Evolutionary conservation across 2,329 filamentous ascomycete genomes (phyloP), one percentile per base, ranked within the genome.

Genomic region (Fusarium scirpi): DNA sequence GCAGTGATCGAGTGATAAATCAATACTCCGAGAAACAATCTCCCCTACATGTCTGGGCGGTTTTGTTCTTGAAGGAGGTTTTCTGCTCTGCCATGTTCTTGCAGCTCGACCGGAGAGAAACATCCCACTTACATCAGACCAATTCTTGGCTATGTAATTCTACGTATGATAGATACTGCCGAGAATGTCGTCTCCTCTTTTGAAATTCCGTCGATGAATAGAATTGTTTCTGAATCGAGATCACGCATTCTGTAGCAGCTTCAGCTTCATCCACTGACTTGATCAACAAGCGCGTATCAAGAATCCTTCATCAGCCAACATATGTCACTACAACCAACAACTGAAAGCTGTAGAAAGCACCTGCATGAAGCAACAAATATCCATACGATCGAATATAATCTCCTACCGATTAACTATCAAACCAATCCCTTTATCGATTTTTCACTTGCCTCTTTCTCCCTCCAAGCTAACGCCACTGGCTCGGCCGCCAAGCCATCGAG

Each of bases 381-480:
- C 61, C 58, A 62, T 48, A 51, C 25, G 44, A 58, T 56, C 44
- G 27, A 56, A 43, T 44, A 52, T 69, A 53, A 55, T 57, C 54
- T 65, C 53, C 51, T 48, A 32, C 20, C 41, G 48, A 66, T 65
- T 32, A 44, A 52, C 38, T 27, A 47, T 41, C 44, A 59, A 59
- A 32, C 56, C 61, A 67, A 67, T 69, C 58, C 58, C 55, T 54
- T 53, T 38, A 51, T 38, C 56, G 13, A 54, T 32, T 64, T 44
- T 65, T 54, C 34, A 57, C 58, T 70, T 57, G 44, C 59, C 58
- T 65, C 51, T 59, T 63, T 63, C 51, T 59, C 43, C 25, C 51
- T 56, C 22, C 18, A 32, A 69, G 58, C 41, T 56, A 67, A 54
- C 71, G 72, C 72, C 73, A 75, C 73, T 63, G 66, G 62, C 58